A percentile compares a stretch with the other conserved stretches of the same genome.
phyloP scores from a whole-genome alignment of 805 yeast species.

The Ogataea pignaliae region DNA sequence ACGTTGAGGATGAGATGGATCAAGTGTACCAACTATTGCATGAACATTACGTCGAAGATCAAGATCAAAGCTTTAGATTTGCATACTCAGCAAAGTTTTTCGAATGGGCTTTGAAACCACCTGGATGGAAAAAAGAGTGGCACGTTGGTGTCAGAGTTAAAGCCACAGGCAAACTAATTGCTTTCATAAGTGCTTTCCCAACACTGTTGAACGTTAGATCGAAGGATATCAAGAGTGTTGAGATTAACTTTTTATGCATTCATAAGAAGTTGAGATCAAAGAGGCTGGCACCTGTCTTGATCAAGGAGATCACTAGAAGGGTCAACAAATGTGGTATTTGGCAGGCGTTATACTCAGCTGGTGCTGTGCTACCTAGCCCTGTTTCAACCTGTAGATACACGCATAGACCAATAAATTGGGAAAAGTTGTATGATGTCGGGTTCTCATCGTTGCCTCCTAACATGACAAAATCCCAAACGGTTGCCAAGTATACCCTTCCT shows the following conservation, averaged over 20 bases:
- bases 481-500: slow-evolving; percentile 56
- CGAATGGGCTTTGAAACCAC: slow-evolving; percentile 90
- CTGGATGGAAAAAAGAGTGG: slow-evolving; percentile 90
- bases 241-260: slow-evolving; percentile 89
- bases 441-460: slow-evolving; percentile 75
- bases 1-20: slow-evolving; percentile 49
- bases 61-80: slow-evolving; percentile 87
- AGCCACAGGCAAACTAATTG: slow-evolving; percentile 72
- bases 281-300: slow-evolving; percentile 89
- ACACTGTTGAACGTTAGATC: slow-evolving; percentile 55
- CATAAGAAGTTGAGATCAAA: slow-evolving; percentile 93
- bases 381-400: slow-evolving; percentile 82
- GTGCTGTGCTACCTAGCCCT: slow-evolving; percentile 89
- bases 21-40: slow-evolving; percentile 78
- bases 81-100: slow-evolving; percentile 80
- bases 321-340: slow-evolving; percentile 81
- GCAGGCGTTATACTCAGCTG: slow-evolving; percentile 96
- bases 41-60: slow-evolving; percentile 93
- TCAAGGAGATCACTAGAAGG: slow-evolving; percentile 90
- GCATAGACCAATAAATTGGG: slow-evolving; percentile 93
- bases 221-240: slow-evolving; percentile 57
- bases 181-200: slow-evolving; percentile 91
- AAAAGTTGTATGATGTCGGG: slow-evolving; percentile 82
- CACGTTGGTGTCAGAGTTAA: slow-evolving; percentile 89
- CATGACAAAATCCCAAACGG: slow-evolving; percentile 63